A percentile compares a stretch with the other conserved stretches of the same genome.
These are phyloP conservation scores for Zygosaccharomyces bisporus DNA, from an alignment of 805 yeast genomes.

Conservation along the genomic window DNA sequence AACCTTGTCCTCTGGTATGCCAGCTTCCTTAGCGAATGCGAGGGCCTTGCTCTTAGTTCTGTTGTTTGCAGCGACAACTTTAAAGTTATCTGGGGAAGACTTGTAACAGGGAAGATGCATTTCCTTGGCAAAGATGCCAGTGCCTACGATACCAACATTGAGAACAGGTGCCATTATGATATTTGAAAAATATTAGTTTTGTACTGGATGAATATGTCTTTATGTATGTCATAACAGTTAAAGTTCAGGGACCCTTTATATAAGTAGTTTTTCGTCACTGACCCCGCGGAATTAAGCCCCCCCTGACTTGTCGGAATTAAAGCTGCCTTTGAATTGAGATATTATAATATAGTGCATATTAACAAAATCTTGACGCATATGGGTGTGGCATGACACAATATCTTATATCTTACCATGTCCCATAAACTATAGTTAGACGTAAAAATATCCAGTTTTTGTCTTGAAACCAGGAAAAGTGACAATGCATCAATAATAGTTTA, in stretches of 20 bases:
- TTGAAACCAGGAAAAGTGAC: too few relatives aligned
- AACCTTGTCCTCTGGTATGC: constrained; percentile 47
- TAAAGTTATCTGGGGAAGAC: constrained; percentile 47
- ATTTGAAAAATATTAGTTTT: neutral
- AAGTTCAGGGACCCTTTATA: neutral
- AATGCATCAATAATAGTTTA: too few relatives aligned
- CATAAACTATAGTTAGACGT: too few relatives aligned
- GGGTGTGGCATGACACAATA: too few relatives aligned
- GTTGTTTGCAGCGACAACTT: constrained; percentile 70
- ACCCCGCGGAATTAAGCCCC: neutral
- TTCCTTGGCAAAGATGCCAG: constrained; percentile 85
- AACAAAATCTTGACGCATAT: too few relatives aligned
- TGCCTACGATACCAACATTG: constrained; percentile 69
- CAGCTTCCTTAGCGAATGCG: constrained; percentile 64
- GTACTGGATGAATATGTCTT: too few relatives aligned
- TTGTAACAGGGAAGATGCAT: constrained; percentile 73
- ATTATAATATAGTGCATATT: too few relatives aligned
- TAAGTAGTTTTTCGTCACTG: neutral
- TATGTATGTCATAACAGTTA: too few relatives aligned
- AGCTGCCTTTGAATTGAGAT: neutral
- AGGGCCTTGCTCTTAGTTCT: constrained; percentile 83
- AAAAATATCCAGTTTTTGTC: too few relatives aligned
- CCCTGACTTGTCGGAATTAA: neutral
- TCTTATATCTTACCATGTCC: too few relatives aligned
- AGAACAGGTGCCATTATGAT: constrained; percentile 29